Conservation (phyloP, 139 green algal genomes). For the Zygnema cylindricum region DNA sequence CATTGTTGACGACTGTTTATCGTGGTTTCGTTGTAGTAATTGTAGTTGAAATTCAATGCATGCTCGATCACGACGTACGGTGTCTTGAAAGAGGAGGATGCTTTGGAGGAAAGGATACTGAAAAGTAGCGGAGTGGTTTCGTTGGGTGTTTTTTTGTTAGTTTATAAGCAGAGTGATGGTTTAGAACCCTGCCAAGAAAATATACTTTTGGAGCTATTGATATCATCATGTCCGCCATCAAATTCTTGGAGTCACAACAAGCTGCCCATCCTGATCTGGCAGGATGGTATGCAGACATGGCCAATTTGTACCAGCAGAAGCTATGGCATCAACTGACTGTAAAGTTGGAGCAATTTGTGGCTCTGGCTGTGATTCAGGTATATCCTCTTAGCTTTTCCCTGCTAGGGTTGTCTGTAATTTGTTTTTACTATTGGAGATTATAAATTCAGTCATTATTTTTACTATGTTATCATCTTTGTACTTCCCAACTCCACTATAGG, state of each 20-base stretch:
- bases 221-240: slow-evolving; percentile 50
- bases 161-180: neutral
- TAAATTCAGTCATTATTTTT: neutral
- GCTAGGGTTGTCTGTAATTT: neutral
- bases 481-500: too few species aligned
- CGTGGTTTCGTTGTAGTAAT: too few species aligned
- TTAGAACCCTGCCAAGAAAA: neutral
- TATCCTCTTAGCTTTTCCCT: neutral
- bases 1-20: too few species aligned
- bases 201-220: neutral
- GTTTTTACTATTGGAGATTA: neutral
- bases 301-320: slow-evolving; percentile 85
- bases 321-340: slow-evolving; percentile 97
- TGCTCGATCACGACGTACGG: too few species aligned
- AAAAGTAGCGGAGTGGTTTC: neutral
- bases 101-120: too few species aligned
- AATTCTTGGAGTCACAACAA: slow-evolving; percentile 56
- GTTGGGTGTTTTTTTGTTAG: neutral
- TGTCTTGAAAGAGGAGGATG: too few species aligned
- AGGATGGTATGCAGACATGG: slow-evolving; percentile 56
- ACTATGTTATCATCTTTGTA: neutral
- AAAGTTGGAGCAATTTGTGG: slow-evolving; percentile 77
- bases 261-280: slow-evolving; percentile 56
- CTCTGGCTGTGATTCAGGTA: slow-evolving; percentile 47
- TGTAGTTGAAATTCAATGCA: too few species aligned